Conservation (phyloP, 306 rosid species). For the Canavalia gladiata region DNA sequence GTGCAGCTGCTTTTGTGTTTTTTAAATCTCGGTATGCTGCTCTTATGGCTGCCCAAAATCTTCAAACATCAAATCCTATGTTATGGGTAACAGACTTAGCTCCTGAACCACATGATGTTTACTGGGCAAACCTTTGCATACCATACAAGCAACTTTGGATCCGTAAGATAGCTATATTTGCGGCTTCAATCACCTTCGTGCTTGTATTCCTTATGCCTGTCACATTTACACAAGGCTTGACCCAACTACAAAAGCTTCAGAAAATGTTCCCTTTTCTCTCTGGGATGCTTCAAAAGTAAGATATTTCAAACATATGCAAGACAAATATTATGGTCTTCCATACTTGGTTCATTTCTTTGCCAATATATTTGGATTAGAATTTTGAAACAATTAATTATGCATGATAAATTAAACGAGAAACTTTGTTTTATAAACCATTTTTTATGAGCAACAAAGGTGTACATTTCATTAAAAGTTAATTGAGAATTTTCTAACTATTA, state of each 20-base stretch:
- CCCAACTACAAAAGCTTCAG: constrained; percentile 79
- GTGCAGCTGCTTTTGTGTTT: constrained; percentile 93
- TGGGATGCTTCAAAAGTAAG: constrained; percentile 75
- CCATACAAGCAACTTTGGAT: constrained; percentile 91
- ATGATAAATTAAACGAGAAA: constrained; percentile 1
- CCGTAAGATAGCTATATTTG: constrained; percentile 74
- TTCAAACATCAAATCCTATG: constrained; percentile 97
- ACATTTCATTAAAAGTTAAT: constrained; percentile 17
- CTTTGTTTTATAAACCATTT: constrained; percentile 26
- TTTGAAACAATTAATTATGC: not conserved
- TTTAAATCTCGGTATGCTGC: constrained; percentile 94
- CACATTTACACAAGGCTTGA: constrained; percentile 85
- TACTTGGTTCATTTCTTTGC: not conserved
- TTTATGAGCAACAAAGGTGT: constrained; percentile 19
- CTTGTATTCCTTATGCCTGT: constrained; percentile 85
- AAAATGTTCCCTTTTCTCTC: constrained; percentile 73
- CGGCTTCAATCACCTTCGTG: constrained; percentile 77
- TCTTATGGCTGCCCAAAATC: constrained; percentile 67
- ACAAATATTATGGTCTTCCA: constrained; percentile 18
- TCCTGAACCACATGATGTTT: constrained; percentile 90
- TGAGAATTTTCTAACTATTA: not conserved
- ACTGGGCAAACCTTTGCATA: constrained; percentile 94
- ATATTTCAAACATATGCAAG: constrained; percentile 24
- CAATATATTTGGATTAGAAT: constrained; percentile 7
- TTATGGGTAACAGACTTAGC: constrained; percentile 87